Evolutionary conservation across 2,329 filamentous ascomycete genomes (phyloP).

Genomic region (Onygena corvina): DNA sequence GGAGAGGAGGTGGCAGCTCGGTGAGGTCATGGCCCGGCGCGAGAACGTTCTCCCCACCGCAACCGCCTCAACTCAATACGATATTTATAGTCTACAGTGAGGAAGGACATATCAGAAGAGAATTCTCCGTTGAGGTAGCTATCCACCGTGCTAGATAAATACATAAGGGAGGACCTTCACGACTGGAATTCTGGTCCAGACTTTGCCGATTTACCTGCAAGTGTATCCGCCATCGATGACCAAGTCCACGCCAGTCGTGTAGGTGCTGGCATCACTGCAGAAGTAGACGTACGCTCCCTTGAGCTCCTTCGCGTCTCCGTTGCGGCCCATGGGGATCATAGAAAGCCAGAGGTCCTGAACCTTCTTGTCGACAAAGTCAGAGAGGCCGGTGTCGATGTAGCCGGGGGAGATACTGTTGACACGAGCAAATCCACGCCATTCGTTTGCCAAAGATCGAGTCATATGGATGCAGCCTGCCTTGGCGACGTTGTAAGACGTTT

Average conservation of each 20-base stretch:
- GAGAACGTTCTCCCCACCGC: too few species aligned
- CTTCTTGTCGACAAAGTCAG: conserved; percentile 51
- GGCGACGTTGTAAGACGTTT: conserved; percentile 53
- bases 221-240: conserved; percentile 58
- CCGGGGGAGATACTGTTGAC: conserved; percentile 58
- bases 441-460: conserved; percentile 52
- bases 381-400: conserved; percentile 56
- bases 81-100: too few species aligned
- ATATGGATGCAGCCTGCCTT: conserved; percentile 57
- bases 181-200: too few species aligned
- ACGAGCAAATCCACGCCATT: conserved; percentile 58
- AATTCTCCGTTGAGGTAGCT: too few species aligned
- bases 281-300: conserved; percentile 68
- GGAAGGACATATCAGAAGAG: too few species aligned
- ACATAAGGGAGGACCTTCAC: too few species aligned
- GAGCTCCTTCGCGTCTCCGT: conserved; percentile 57
- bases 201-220: background rate
- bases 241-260: conserved; percentile 59
- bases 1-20: background rate
- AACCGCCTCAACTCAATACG: too few species aligned
- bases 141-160: too few species aligned
- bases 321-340: conserved; percentile 47
- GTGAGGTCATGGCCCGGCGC: too few species aligned
- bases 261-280: conserved; percentile 61
- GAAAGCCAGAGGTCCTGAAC: conserved; percentile 41